These are phyloP conservation scores for Clonostachys sp. DNA, from an alignment of 2,329 filamentous ascomycete genomes.

Conservation along the genomic window DNA sequence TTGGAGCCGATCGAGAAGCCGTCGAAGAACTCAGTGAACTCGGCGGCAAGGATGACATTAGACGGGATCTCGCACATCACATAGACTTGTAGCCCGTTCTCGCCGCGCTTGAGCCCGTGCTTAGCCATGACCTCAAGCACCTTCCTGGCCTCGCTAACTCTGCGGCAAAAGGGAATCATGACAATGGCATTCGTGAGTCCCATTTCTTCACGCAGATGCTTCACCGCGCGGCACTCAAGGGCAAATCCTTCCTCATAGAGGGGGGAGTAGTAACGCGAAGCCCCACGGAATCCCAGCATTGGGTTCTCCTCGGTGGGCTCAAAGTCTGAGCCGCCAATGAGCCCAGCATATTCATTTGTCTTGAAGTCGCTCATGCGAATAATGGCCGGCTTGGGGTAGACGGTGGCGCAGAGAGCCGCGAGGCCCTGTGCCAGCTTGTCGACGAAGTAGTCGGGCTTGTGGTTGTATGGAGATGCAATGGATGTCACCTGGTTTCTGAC, in stretches of 20 bases:
- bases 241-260: conserved; percentile 29
- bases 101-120: conserved; percentile 27
- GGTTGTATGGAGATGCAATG: conserved; percentile 20
- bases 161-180: conserved; percentile 32
- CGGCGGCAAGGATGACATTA: conserved; percentile 27
- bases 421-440: conserved; percentile 27
- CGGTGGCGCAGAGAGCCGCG: conserved; percentile 26
- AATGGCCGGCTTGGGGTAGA: conserved; percentile 29
- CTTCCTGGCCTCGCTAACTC: conserved; percentile 22
- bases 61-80: conserved; percentile 35
- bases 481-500: conserved; percentile 15
- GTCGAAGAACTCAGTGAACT: conserved; percentile 29
- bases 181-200: conserved; percentile 28
- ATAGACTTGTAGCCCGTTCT: conserved; percentile 27
- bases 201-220: conserved; percentile 26
- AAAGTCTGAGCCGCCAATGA: conserved; percentile 30
- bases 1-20: conserved; percentile 35
- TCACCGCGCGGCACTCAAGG: conserved; percentile 29
- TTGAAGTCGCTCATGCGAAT: conserved; percentile 34
- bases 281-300: conserved; percentile 33
- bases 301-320: conserved; percentile 31
- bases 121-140: conserved; percentile 26
- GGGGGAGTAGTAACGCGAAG: conserved; percentile 32
- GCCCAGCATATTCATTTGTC: conserved; percentile 30
- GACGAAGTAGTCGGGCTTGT: conserved; percentile 30